These are phyloP conservation scores for Pichia heedii DNA, from an alignment of 805 yeast genomes.

Conservation along the genomic window DNA sequence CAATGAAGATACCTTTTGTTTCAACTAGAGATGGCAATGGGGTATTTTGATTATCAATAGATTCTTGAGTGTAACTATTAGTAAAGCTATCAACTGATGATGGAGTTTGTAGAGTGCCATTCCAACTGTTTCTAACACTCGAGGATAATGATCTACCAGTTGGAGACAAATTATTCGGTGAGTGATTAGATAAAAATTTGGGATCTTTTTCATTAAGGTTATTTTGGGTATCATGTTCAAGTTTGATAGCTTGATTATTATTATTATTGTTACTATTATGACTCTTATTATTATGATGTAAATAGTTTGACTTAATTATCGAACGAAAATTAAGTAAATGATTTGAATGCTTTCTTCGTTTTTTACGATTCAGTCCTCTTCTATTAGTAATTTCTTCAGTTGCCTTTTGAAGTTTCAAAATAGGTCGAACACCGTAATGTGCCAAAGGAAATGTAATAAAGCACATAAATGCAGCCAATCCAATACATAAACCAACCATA, in stretches of 20 bases:
- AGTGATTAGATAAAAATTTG: not conserved
- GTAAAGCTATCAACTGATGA: conserved; percentile 11
- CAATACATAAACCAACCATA: conserved; percentile 70
- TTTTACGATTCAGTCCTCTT: conserved; percentile 22
- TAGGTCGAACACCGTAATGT: conserved; percentile 78
- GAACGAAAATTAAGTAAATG: conserved; percentile 10
- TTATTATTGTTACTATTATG: not conserved
- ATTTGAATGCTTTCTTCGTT: conserved; percentile 13
- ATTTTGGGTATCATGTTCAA: not conserved
- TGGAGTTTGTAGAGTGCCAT: conserved; percentile 5
- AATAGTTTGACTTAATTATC: not conserved
- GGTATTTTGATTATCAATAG: not conserved
- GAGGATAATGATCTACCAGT: not conserved
- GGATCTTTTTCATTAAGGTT: not conserved
- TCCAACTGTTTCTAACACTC: conserved; percentile 7
- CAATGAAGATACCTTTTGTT: conserved; percentile 44
- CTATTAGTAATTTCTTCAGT: conserved; percentile 60
- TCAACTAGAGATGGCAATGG: conserved; percentile 19
- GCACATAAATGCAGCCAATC: conserved; percentile 66
- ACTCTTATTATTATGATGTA: not conserved
- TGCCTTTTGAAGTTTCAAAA: conserved; percentile 67
- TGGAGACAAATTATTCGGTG: not conserved
- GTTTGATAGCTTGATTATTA: not conserved
- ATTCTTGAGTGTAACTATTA: conserved; percentile 5
- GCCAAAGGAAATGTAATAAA: conserved; percentile 75